Conservation (phyloP, 768 basidiomycete species). For the Pisolithus tinctorius region DNA sequence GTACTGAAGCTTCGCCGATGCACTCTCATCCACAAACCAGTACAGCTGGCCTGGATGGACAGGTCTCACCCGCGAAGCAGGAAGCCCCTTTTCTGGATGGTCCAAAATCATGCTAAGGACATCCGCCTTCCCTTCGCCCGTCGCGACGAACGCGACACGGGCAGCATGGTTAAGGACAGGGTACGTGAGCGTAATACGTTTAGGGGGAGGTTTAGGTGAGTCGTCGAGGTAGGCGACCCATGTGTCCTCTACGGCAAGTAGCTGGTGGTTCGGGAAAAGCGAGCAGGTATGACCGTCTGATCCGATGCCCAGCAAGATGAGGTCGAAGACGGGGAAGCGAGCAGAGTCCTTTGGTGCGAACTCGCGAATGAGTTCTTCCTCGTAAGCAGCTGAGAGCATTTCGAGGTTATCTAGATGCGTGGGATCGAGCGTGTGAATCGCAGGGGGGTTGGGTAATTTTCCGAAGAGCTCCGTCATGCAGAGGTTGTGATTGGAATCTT, state of each 20-base stretch:
- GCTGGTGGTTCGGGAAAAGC: constrained; percentile 88
- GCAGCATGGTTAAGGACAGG: constrained; percentile 88
- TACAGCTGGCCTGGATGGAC: constrained; percentile 76
- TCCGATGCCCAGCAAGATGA: constrained; percentile 94
- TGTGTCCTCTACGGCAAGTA: constrained; percentile 79
- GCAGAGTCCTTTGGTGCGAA: constrained; percentile 93
- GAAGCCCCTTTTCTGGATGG: constrained; percentile 69
- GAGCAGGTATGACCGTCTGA: constrained; percentile 98
- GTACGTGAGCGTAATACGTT: constrained; percentile 86
- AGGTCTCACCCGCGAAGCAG: constrained; percentile 76
- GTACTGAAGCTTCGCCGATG: constrained; percentile 57
- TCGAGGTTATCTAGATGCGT: constrained; percentile 63
- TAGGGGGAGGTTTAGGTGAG: constrained; percentile 88
- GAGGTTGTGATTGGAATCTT: constrained; percentile 86
- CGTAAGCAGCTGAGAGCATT: constrained; percentile 75
- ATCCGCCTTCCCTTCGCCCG: constrained; percentile 78
- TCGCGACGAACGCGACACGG: constrained; percentile 83
- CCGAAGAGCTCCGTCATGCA: constrained; percentile 70
- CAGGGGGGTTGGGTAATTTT: constrained; percentile 69
- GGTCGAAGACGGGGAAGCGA: constrained; percentile 95
- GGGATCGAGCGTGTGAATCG: constrained; percentile 77
- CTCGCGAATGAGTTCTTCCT: constrained; percentile 76
- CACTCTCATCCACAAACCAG: constrained; percentile 93
- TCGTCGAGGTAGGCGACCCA: constrained; percentile 95
- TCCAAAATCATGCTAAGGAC: constrained; percentile 71